Evolutionary conservation across 2,329 filamentous ascomycete species (phyloP).

Genomic region (Whalleya microplaca): DNA sequence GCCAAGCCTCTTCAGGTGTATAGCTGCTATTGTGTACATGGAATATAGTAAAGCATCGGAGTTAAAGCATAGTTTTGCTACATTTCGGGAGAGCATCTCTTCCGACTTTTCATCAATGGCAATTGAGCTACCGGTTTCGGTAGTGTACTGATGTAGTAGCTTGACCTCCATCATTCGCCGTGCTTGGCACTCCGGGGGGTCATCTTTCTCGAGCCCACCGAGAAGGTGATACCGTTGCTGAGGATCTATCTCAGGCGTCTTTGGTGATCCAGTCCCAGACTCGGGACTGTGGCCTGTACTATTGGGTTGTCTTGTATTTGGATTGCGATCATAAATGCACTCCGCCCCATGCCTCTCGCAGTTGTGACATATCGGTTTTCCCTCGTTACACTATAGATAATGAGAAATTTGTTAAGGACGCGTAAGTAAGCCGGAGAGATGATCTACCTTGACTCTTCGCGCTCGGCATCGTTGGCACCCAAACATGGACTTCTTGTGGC

Average conservation of each 20-base stretch:
- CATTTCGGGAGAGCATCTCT: background rate
- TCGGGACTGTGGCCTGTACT: background rate
- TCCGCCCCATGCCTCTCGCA: constrained; percentile 22
- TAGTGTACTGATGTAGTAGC: constrained; percentile 23
- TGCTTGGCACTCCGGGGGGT: constrained; percentile 18
- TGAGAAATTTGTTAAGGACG: too few species aligned
- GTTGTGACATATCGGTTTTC: constrained; percentile 24
- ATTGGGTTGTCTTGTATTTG: constrained; percentile 1
- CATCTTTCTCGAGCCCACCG: constrained; percentile 5
- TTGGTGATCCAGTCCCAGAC: background rate
- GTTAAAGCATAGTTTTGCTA: constrained; percentile 11
- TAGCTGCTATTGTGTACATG: constrained; percentile 22
- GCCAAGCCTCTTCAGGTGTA: constrained; percentile 18
- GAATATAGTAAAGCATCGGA: constrained; percentile 25
- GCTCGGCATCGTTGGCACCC: constrained; percentile 26
- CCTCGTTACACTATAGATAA: constrained; percentile 24
- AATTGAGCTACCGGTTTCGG: constrained; percentile 16
- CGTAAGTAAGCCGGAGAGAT: too few species aligned
- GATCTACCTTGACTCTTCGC: constrained; percentile 24
- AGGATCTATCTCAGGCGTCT: too few species aligned
- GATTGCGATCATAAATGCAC: constrained; percentile 27
- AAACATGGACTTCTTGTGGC: constrained; percentile 30
- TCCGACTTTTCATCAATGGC: constrained; percentile 12
- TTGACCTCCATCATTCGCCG: constrained; percentile 20
- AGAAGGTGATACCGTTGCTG: background rate